Evolutionary conservation across 768 basidiomycete genomes (phyloP).

Genomic region (Kwoniella sp.): DNA sequence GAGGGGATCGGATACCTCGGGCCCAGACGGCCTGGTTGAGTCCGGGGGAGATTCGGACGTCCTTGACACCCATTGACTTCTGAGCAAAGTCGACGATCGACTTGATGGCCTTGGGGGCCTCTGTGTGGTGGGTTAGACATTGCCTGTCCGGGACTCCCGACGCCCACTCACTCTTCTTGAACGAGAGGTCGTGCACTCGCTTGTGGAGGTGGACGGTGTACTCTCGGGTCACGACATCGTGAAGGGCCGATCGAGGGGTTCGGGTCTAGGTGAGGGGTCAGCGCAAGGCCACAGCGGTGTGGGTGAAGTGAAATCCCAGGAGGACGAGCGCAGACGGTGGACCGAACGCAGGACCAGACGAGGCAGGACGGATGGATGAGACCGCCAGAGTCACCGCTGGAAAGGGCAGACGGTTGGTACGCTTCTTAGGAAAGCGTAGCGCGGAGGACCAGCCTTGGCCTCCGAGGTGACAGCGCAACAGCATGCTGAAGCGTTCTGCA

Average conservation of each 20-base stretch:
- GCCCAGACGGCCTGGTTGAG: conserved; percentile 95
- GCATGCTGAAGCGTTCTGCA: too few relatives aligned
- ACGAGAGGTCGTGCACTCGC: conserved; percentile 81
- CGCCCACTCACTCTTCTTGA: conserved; percentile 73
- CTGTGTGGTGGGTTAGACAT: conserved; percentile 5
- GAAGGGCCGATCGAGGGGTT: conserved; percentile 92
- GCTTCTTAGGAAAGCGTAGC: too few relatives aligned
- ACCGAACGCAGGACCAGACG: too few relatives aligned
- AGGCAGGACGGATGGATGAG: too few relatives aligned
- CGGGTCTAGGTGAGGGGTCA: too few relatives aligned
- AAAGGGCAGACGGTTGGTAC: too few relatives aligned
- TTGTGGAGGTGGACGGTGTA: conserved; percentile 99
- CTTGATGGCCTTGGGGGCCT: conserved; percentile 91
- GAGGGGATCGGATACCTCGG: conserved; percentile 87
- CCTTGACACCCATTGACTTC: conserved; percentile 91
- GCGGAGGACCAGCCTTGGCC: too few relatives aligned
- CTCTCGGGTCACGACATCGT: conserved; percentile 96
- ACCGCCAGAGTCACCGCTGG: too few relatives aligned
- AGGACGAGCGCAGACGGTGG: too few relatives aligned
- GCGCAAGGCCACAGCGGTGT: too few relatives aligned
- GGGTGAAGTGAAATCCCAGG: too few relatives aligned
- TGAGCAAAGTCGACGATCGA: conserved; percentile 85
- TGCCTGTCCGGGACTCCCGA: background rate
- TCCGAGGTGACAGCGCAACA: too few relatives aligned
- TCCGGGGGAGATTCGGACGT: conserved; percentile 90